Base-by-base conservation (phyloP, 495 filamentous ascomycete genomes). In the Podospora pseudoanserina region DNA sequence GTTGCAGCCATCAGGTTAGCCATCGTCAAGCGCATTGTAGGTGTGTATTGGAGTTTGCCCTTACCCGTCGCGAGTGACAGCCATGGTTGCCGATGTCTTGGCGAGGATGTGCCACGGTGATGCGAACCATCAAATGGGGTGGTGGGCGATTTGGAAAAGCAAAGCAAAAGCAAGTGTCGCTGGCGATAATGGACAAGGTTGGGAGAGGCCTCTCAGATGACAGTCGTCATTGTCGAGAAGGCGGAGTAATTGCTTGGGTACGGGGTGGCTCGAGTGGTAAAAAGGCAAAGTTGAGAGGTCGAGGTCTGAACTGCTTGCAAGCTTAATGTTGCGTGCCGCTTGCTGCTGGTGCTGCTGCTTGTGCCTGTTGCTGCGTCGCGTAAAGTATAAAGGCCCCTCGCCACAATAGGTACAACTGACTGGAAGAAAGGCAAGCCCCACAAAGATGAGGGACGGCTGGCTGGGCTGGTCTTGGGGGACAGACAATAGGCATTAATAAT, bases 41-140 rank as follows among this genome's bases (percentile, higher is more conserved):
- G 32, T 4, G 4, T 44, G 11, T 15, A 27, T 32, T 27, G n/a
- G 27, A 59, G 44, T 19, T 20, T 53, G 28, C 65, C 64, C 82
- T 74, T 79, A 87, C 85, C 80, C 75, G 70, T 86, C 79, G 75
- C 84, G 78, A 67, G 81, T 80, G 71, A 82, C 76, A 76, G 82
- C 82, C 84, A 87, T 86, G 66, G 55, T 83, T 28, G 65, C 67
- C 68, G 67, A 60, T 65, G 67, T 63, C 63, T 72, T 75, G 73
- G 72, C 71, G 66, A 63, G 59, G 11, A 60, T 64, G 63, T 32
- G 64, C 65, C 73, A 71, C 63, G 49, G 68, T 63, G 71, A 70
- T 77, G 70, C 70, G 66, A 72, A 72, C 74, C 75, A 77, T 77
- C 63, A 59, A 76, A 55, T 6, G 39, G 39, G 9, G 39, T 6